Base-by-base conservation (phyloP, 768 basidiomycete genomes). In the Collybia sp. region DNA sequence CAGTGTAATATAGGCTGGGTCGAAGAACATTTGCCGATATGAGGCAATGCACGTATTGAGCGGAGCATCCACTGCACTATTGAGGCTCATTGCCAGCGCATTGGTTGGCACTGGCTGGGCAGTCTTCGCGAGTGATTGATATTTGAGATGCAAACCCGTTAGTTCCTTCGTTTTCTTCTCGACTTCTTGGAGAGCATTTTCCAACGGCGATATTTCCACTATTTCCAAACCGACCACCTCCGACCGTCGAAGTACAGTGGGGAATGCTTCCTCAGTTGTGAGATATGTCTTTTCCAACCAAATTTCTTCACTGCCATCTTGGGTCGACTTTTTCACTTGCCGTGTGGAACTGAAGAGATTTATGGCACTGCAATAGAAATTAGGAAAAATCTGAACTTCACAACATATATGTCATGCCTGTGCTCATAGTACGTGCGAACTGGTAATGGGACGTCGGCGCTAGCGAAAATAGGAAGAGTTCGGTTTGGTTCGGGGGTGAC, bases 231-330 rank as follows among this genome's bases (percentile, higher is more conserved):
- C 80, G 25, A 91, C 70, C 36, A 97, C 80, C 58, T 96, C 93
- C 1, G 91, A 93, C 17, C 95, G 80, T 30, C 88, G 82, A 32
- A 97, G 76, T 2, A 97, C 88, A 0, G 93, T 93, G 0, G 95
- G 95, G 67, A 94, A 93, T 3, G 80, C 75, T 54, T 92, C 88
- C 63, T 93, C 90, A 0, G 90, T 93, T 2, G 83, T 88, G 59
- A 80, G 85, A 56, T 79, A 83, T 0, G 88, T 91, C 69, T 95
- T 97, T 61, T 96, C 93, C 0, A 85, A 66, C 93, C 93, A 96
- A 1, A 76, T 63, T 60, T 90, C 87, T 59, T 88, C 85, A 20
- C 67, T 70, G 6, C 82, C 82, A 52, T 88, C 83, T 19, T 78
- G 72, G 43, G 73, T 76, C 8, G 70, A 59, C 59, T 83, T 89